Conservation (phyloP, 495 filamentous ascomycete genomes). For the Lichenothelia convexa region DNA sequence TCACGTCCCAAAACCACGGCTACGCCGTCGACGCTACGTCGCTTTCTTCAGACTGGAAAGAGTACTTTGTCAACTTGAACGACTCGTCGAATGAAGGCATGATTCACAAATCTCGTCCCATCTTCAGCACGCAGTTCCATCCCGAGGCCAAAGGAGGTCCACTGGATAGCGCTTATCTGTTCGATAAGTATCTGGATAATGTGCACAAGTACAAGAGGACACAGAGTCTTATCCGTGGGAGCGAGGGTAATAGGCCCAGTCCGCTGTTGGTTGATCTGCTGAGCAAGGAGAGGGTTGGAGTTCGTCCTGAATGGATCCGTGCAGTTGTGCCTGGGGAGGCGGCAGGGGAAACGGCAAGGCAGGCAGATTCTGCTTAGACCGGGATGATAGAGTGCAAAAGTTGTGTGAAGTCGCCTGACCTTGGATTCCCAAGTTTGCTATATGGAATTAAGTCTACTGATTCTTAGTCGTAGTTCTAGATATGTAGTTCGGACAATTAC, state of each 20-base stretch:
- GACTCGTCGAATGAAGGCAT: slow-evolving; percentile 89
- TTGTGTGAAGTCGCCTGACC: too few species aligned
- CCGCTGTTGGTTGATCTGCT: slow-evolving; percentile 79
- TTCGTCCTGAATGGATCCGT: too few species aligned
- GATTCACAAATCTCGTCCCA: slow-evolving; percentile 88
- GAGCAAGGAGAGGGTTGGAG: slow-evolving; percentile 83
- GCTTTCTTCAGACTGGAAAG: slow-evolving; percentile 73
- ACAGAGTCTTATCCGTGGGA: slow-evolving; percentile 43
- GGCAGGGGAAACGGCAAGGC: too few species aligned
- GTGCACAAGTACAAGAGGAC: slow-evolving; percentile 74
- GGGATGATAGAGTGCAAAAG: too few species aligned
- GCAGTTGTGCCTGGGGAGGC: too few species aligned
- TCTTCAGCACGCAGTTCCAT: slow-evolving; percentile 97
- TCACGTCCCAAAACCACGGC: slow-evolving; percentile 95
- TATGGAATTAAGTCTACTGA: too few species aligned
- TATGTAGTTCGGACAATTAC: too few species aligned
- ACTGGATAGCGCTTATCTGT: slow-evolving; percentile 81
- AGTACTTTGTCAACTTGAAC: slow-evolving; percentile 95
- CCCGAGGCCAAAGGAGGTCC: slow-evolving; percentile 95
- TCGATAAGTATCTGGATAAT: slow-evolving; percentile 86
- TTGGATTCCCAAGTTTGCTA: too few species aligned
- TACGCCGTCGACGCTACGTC: slow-evolving; percentile 87
- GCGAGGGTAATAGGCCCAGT: slow-evolving; percentile 62
- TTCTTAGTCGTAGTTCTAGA: too few species aligned
- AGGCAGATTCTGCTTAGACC: too few species aligned